Evolutionary conservation across 495 filamentous ascomycete species (phyloP).

Genomic region (Letharia lupina): DNA sequence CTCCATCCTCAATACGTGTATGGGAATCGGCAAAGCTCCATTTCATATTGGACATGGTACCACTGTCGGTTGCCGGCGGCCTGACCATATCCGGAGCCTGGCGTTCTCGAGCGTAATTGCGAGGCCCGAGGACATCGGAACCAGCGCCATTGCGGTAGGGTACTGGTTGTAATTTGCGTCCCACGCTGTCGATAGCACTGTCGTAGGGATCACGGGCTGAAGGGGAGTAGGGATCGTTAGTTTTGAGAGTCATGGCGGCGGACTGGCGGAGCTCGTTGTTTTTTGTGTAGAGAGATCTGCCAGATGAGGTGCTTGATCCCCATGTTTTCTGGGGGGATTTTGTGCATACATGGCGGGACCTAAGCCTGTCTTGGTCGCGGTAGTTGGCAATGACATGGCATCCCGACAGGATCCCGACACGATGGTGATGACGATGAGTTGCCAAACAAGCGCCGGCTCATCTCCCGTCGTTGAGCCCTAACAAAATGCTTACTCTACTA

Average conservation of each 20-base stretch:
- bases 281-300: neutral
- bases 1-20: slow-evolving; percentile 37
- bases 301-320: neutral
- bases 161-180: neutral
- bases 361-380: neutral
- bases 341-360: neutral
- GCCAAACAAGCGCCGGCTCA: neutral
- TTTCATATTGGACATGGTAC: neutral
- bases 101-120: neutral
- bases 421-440: neutral
- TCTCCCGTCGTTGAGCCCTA: no score
- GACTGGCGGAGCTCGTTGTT: neutral
- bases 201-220: neutral
- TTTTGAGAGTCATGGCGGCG: neutral
- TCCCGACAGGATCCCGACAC: neutral
- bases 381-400: neutral
- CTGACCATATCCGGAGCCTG: neutral
- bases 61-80: neutral
- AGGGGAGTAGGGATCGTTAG: neutral
- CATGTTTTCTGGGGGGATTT: neutral
- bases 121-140: neutral
- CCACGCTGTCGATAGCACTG: neutral
- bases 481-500: no score
- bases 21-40: neutral
- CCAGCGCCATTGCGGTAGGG: neutral